These are phyloP conservation scores for Cercospora janseana DNA, from an alignment of 2,329 filamentous ascomycete genomes.

Conservation along the genomic window DNA sequence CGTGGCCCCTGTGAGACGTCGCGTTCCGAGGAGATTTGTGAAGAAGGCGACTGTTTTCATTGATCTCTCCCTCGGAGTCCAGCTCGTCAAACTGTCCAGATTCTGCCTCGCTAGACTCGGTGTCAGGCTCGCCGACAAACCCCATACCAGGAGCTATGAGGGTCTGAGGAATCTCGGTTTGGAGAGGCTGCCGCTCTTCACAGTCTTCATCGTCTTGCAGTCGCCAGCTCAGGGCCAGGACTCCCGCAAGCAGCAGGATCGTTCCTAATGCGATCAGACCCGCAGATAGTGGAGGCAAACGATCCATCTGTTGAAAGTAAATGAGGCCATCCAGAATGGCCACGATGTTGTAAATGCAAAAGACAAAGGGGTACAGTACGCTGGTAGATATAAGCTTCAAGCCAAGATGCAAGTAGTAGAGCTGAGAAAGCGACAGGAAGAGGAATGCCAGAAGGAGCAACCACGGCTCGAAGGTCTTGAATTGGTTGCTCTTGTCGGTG, in stretches of 20 bases:
- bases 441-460: conserved; percentile 80
- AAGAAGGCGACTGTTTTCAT: conserved; percentile 28
- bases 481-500: conserved; percentile 84
- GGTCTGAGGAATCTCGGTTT: conserved; percentile 53
- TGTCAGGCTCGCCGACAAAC: conserved; percentile 39
- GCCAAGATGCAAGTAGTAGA: conserved; percentile 92
- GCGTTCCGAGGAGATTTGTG: conserved; percentile 20
- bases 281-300: conserved; percentile 72
- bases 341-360: conserved; percentile 99
- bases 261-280: conserved; percentile 84
- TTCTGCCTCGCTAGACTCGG: conserved; percentile 29
- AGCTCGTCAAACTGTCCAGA: conserved; percentile 27
- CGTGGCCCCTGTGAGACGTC: conserved; percentile 16
- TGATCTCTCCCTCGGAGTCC: conserved; percentile 20
- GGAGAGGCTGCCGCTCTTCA: conserved; percentile 48
- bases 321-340: conserved; percentile 96
- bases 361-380: conserved; percentile 92
- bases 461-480: conserved; percentile 94
- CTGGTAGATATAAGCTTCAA: conserved; percentile 94
- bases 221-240: conserved; percentile 90
- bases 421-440: conserved; percentile 77
- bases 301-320: conserved; percentile 86
- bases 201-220: conserved; percentile 69
- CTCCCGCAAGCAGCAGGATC: conserved; percentile 77
- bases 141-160: conserved; percentile 79